phyloP scores from a whole-genome alignment of 768 basidiomycete genomes.

The Rhizopogon sp. region DNA sequence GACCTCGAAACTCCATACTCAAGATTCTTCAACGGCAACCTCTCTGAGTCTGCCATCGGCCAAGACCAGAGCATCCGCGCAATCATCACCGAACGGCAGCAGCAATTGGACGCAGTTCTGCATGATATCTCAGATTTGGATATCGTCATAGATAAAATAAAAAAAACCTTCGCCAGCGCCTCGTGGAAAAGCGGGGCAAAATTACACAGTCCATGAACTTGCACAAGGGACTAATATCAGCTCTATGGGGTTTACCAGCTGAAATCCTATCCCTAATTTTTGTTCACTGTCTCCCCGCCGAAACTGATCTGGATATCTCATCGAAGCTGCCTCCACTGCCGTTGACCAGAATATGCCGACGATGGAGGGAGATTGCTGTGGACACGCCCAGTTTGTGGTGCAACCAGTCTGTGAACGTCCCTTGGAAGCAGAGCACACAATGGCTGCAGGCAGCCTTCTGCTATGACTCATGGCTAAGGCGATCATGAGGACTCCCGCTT shows the following conservation, averaged over 20 bases:
- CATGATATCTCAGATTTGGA: slow-evolving; percentile 9
- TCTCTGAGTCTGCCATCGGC: slow-evolving; percentile 4
- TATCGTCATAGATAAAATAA: slow-evolving; percentile 8
- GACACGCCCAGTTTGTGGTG: neutral
- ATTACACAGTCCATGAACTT: slow-evolving; percentile 12
- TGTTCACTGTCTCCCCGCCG: slow-evolving; percentile 24
- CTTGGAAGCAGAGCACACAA: neutral
- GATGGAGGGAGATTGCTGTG: neutral
- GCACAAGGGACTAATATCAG: slow-evolving; percentile 18
- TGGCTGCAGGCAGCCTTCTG: slow-evolving; percentile 8
- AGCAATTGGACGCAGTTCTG: slow-evolving; percentile 11
- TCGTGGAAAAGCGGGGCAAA: slow-evolving; percentile 8
- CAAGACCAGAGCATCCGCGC: slow-evolving; percentile 7
- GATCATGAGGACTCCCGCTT: slow-evolving; percentile 11
- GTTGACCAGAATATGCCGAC: neutral
- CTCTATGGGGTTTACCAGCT: slow-evolving; percentile 35
- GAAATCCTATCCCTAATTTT: slow-evolving; percentile 48
- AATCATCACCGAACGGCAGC: slow-evolving; percentile 12
- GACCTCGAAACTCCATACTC: neutral
- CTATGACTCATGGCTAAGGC: slow-evolving; percentile 4
- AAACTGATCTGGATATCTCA: too few species aligned
- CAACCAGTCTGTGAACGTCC: neutral
- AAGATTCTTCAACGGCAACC: neutral
- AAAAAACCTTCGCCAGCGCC: slow-evolving; percentile 3
- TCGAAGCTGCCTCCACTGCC: too few species aligned